Evolutionary conservation across 495 filamentous ascomycete genomes (phyloP), one percentile per base, ranked within the genome.

Genomic region (Xylaria nigripes): DNA sequence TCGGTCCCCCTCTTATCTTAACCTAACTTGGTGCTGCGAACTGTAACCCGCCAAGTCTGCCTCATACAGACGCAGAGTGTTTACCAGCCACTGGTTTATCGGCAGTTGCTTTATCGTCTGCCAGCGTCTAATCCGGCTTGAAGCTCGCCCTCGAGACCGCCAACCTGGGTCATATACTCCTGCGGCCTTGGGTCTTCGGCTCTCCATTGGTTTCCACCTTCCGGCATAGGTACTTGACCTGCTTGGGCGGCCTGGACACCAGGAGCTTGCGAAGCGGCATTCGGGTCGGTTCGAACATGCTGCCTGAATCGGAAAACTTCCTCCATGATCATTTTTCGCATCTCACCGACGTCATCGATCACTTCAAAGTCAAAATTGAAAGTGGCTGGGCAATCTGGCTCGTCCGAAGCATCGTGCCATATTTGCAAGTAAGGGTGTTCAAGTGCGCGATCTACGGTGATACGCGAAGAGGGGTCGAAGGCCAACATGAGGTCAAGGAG

Each of bases 301-400:
- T 79, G 64, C 64, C 93, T 80, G 80, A 98, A 98, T 51, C 81
- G 76, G 57, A 82, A 72, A 9, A 97, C 94, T 67, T 98, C 93
- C 21, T 90, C 86, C 55, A 96, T 77, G 60, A 98, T 98, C 93
- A 97, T 96, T 73, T 86, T 83, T 61, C 90, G 85, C 93, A 98
- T 97, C 61, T 95, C 86, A 32, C 67, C 72, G 34, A 97, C 88
- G 40, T 96, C 91, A 21, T 98, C 92, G 18, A 96, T 83, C 30
- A 95, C 84, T 67, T 98, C 93, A 63, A 98, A 98, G 70, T 89
- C 86, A 76, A 98, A 98, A 76, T 97, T 90, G 73, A 98, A 98
- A 30, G 91, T 89, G 6, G 83, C 85, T 0, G 90, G 90, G 73
- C 92, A 96, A 54, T 82, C 79, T 2, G 94, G 93, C 77, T 98